Conservation (phyloP, 805 yeast genomes). For the Candida montana region DNA sequence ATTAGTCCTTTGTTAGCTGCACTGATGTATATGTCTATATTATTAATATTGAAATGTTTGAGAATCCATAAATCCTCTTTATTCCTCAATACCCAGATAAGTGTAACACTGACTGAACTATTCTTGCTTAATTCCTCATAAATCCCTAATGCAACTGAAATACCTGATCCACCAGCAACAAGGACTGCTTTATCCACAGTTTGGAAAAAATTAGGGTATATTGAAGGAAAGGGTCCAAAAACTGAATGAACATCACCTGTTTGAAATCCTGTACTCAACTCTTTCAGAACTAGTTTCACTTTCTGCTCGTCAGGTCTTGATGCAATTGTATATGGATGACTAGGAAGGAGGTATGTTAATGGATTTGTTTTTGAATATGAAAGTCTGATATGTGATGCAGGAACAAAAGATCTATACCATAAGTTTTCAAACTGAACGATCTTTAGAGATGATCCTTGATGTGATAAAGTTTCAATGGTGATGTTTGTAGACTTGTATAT, state of each 20-base stretch:
- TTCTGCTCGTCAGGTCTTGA: conserved; percentile 35
- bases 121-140: conserved; percentile 34
- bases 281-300: conserved; percentile 41
- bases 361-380: conserved; percentile 33
- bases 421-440: conserved; percentile 24
- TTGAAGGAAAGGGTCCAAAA: conserved; percentile 39
- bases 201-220: conserved; percentile 39
- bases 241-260: conserved; percentile 32
- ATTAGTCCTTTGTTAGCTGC: conserved; percentile 7
- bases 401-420: conserved; percentile 26
- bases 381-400: conserved; percentile 58
- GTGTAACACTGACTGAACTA: conserved; percentile 27
- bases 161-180: conserved; percentile 71
- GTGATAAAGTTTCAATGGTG: conserved; percentile 14
- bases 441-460: conserved; percentile 19
- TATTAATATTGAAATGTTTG: conserved; percentile 31
- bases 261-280: conserved; percentile 30
- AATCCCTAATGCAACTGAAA: conserved; percentile 56
- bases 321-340: conserved; percentile 66
- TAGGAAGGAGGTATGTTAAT: conserved; percentile 45
- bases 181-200: conserved; percentile 47
- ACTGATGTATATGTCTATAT: conserved; percentile 37
- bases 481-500: conserved; percentile 20
- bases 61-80: conserved; percentile 43
- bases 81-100: conserved; percentile 52